Evolutionary conservation across 257 asterid genomes (phyloP).

Genomic region (Sherardia arvensis): DNA sequence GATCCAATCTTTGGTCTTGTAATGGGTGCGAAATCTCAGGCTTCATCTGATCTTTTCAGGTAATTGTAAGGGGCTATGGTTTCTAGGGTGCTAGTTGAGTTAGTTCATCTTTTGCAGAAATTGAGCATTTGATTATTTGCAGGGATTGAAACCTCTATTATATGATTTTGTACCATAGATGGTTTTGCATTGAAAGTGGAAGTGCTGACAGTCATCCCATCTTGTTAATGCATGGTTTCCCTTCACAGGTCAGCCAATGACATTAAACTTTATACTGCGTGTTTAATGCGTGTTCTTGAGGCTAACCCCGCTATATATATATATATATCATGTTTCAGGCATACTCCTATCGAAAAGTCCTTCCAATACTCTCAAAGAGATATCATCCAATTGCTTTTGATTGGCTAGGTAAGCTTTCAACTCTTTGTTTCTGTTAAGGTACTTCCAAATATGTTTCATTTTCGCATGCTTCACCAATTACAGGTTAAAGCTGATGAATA

Average conservation of each 20-base stretch:
- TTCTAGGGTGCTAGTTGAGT: background rate
- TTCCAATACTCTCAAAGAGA: slow-evolving; percentile 69
- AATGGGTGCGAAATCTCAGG: slow-evolving; percentile 74
- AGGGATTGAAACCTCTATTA: slow-evolving; percentile 58
- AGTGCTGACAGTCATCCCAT: slow-evolving; percentile 49
- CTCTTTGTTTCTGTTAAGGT: background rate
- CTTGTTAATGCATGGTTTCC: slow-evolving; percentile 71
- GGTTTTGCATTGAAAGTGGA: slow-evolving; percentile 86
- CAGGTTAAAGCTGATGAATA: background rate
- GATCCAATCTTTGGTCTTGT: slow-evolving; percentile 80
- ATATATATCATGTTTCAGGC: slow-evolving; percentile 41
- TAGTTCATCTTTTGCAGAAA: slow-evolving; percentile 26
- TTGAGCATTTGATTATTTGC: slow-evolving; percentile 59
- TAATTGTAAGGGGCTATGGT: slow-evolving; percentile 6
- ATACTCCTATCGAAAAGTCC: slow-evolving; percentile 79
- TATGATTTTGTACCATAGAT: slow-evolving; percentile 75
- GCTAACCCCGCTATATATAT: background rate
- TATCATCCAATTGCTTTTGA: slow-evolving; percentile 75
- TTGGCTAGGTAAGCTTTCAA: slow-evolving; percentile 66
- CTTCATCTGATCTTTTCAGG: slow-evolving; percentile 79
- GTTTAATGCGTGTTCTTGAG: background rate
- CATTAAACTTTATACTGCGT: background rate
- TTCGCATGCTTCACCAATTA: background rate
- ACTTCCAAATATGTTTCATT: background rate
- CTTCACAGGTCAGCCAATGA: slow-evolving; percentile 59